Conservation (phyloP, 768 basidiomycete genomes). For the Amanita jacksonii region DNA sequence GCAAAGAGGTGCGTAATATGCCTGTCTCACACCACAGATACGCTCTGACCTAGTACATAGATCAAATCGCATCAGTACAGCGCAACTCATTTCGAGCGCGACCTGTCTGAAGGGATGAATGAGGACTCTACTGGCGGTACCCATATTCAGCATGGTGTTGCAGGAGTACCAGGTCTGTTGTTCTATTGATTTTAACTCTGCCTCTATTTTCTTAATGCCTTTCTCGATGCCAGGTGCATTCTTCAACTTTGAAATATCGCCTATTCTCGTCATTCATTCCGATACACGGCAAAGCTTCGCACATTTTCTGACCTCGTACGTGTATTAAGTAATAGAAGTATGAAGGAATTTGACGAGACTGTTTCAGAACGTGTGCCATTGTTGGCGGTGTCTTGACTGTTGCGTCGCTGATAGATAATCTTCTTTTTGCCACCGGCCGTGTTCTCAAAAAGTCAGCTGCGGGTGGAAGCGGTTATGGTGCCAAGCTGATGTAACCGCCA, state of each 20-base stretch:
- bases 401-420: constrained; percentile 78
- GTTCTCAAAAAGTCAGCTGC: constrained; percentile 53
- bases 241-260: constrained; percentile 96
- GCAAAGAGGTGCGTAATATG: constrained; percentile 43
- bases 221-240: constrained; percentile 73
- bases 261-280: constrained; percentile 86
- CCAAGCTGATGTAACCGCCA: constrained; percentile 35
- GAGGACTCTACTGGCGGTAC: constrained; percentile 56
- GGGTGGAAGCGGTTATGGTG: constrained; percentile 22
- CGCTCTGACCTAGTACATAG: constrained; percentile 21
- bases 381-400: constrained; percentile 96
- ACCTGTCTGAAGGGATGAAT: constrained; percentile 54
- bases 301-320: constrained; percentile 95
- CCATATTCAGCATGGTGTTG: constrained; percentile 62
- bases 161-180: constrained; percentile 53
- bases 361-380: constrained; percentile 83
- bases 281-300: constrained; percentile 94
- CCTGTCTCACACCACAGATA: neutral
- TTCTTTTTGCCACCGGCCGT: constrained; percentile 76
- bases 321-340: constrained; percentile 9
- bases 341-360: constrained; percentile 2
- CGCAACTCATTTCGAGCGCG: constrained; percentile 92
- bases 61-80: constrained; percentile 93
- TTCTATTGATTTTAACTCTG: neutral
- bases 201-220: neutral